Evolutionary conservation across 2,329 filamentous ascomycete genomes (phyloP).

Genomic region (Catunica adiposa): DNA sequence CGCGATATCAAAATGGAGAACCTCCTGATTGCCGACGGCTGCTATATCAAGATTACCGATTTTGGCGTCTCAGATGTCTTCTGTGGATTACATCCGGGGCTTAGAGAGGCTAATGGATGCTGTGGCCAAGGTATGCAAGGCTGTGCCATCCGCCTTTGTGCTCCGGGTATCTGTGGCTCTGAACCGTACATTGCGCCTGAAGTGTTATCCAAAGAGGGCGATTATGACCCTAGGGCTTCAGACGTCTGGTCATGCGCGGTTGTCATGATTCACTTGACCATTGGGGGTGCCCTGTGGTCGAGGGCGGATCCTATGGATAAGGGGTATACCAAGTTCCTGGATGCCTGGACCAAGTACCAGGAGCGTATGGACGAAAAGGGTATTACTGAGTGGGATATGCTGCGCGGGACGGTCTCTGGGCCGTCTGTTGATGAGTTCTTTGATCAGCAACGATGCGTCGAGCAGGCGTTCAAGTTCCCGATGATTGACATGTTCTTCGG

Average conservation of each 20-base stretch:
- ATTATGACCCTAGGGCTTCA: slow-evolving; percentile 57
- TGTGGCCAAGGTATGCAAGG: slow-evolving; percentile 54
- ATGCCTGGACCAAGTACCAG: slow-evolving; percentile 55
- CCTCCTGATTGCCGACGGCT: slow-evolving; percentile 58
- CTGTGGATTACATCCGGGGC: slow-evolving; percentile 61
- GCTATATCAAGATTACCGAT: slow-evolving; percentile 78
- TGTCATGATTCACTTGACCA: slow-evolving; percentile 62
- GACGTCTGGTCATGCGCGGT: slow-evolving; percentile 81
- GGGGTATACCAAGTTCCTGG: slow-evolving; percentile 49
- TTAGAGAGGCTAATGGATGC: slow-evolving; percentile 54
- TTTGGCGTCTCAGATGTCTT: slow-evolving; percentile 85
- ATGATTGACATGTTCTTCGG: slow-evolving; percentile 42
- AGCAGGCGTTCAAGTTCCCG: background rate
- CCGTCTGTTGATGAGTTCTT: background rate
- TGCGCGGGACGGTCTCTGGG: background rate
- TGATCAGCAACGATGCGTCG: background rate
- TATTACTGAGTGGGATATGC: slow-evolving; percentile 1
- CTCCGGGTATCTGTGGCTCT: slow-evolving; percentile 70
- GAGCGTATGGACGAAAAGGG: slow-evolving; percentile 11
- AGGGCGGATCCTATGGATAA: slow-evolving; percentile 40
- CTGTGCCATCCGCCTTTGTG: slow-evolving; percentile 47
- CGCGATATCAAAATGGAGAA: slow-evolving; percentile 87
- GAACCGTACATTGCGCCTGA: slow-evolving; percentile 79
- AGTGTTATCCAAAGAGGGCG: slow-evolving; percentile 50
- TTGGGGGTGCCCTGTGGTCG: slow-evolving; percentile 58